Base-by-base conservation (phyloP, 164 flowering plant genomes). In the Macadamia integrifolia region DNA sequence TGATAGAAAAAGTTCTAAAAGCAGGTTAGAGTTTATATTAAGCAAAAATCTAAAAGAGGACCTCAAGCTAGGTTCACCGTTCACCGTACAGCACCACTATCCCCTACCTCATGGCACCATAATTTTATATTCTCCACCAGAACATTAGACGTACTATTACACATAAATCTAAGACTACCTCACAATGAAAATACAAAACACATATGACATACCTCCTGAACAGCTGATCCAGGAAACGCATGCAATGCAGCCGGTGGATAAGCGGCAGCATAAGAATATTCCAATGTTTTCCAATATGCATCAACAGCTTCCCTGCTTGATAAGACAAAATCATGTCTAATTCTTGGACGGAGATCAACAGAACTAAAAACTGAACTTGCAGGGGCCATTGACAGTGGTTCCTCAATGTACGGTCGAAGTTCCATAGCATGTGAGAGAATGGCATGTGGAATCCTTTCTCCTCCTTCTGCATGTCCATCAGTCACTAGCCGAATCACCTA, bases 211-310 rank as follows among this genome's bases (percentile, higher is more conserved):
- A 93, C 97, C 93, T 94, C 96, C 67, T 62, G 85, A 75, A 92
- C 97, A 58, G 87, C 80, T 75, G 94, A 92, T 66, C 99, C 99
- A 66, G 99, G 98, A 60, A 92, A 94, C 68, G 98, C 93, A 78
- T 81, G 88, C 35, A 73, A 68, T 50, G 97, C 96, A 74, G 92
- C 87, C 30, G 72, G 71, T 49, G 84, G 82, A 76, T 88, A 87
- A 75, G 92, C 84, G 61, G 91, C 86, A 75, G 96, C 84, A 79
- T 89, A 94, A 67, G 91, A 88, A 66, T 85, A 90, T 79, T 94
- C 98, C 72, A 94, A 77, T 30, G 93, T 94, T 65, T 82, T 80
- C 98, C 99, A 94, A 72, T 92, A 94, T 49, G 82, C 85, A 78
- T 92, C 87, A 71, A 92, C 93, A 79, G 86, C 90, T 67, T 81